These are phyloP conservation scores for Nothophaeocryptopus gaeumannii DNA, from an alignment of 2,329 filamentous ascomycete genomes.

Conservation along the genomic window DNA sequence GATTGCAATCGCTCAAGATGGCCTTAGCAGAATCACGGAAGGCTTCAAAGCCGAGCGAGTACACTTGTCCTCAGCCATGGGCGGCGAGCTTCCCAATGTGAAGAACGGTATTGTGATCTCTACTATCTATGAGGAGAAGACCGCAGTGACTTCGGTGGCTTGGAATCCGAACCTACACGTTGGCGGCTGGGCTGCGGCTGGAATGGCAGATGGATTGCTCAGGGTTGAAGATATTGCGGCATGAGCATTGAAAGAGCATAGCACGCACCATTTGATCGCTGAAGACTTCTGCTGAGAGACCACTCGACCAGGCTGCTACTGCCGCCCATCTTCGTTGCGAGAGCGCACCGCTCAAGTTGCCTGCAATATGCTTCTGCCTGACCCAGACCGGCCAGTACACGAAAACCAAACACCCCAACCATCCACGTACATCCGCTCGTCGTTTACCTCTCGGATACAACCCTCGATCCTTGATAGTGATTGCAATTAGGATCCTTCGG, in stretches of 20 bases:
- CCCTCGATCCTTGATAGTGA: too few relatives aligned
- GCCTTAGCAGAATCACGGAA: slow-evolving; percentile 39
- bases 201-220: slow-evolving; percentile 48
- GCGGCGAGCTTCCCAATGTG: slow-evolving; percentile 19
- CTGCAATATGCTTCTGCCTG: too few relatives aligned
- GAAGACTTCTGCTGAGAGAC: too few relatives aligned
- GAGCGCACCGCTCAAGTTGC: too few relatives aligned
- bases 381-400: too few relatives aligned
- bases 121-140: slow-evolving; percentile 47
- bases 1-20: slow-evolving; percentile 13
- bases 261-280: too few relatives aligned
- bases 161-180: slow-evolving; percentile 53
- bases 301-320: too few relatives aligned
- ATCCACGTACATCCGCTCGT: too few relatives aligned
- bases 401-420: too few relatives aligned
- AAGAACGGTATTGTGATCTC: slow-evolving; percentile 28
- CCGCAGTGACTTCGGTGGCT: slow-evolving; percentile 43
- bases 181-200: slow-evolving; percentile 52
- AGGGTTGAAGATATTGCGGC: slow-evolving; percentile 48
- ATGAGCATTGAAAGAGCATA: neutral
- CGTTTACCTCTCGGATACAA: too few relatives aligned
- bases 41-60: slow-evolving; percentile 39
- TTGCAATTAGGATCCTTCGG: too few relatives aligned
- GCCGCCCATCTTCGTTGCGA: too few relatives aligned
- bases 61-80: slow-evolving; percentile 14